Evolutionary conservation across 2,329 filamentous ascomycete species (phyloP).

Genomic region (Pezicula neosporulosa): DNA sequence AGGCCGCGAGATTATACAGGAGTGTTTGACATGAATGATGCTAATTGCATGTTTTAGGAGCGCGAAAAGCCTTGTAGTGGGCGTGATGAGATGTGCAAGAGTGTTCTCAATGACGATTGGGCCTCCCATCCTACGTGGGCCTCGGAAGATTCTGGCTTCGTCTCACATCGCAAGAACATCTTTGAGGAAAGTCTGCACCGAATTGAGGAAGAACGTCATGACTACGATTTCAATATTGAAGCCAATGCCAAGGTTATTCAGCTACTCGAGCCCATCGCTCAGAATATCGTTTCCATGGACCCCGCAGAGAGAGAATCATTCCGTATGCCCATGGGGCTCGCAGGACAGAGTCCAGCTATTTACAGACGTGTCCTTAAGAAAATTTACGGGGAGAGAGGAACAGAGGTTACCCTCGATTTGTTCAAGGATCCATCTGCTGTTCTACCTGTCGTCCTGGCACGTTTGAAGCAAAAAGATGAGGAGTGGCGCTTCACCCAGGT

Average conservation of each 20-base stretch:
- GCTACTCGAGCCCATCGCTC: conserved; percentile 88
- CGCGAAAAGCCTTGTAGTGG: conserved; percentile 89
- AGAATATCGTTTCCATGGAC: conserved; percentile 80
- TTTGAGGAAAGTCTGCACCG: conserved; percentile 92
- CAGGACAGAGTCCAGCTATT: conserved; percentile 92
- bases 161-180: conserved; percentile 94
- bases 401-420: conserved; percentile 82
- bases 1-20: neutral
- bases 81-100: conserved; percentile 89
- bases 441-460: conserved; percentile 80
- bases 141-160: conserved; percentile 95
- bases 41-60: conserved; percentile 45
- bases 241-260: conserved; percentile 93
- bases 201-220: conserved; percentile 96
- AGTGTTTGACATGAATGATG: conserved; percentile 1
- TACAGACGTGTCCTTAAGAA: conserved; percentile 98
- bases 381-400: conserved; percentile 86
- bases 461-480: conserved; percentile 93
- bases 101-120: conserved; percentile 96
- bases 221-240: conserved; percentile 98
- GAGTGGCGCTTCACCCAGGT: conserved; percentile 92
- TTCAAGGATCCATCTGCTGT: conserved; percentile 82
- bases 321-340: conserved; percentile 76
- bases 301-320: conserved; percentile 71
- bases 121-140: conserved; percentile 98